Percentiles rank a stretch among this genome's conserved stretches.
phyloP scores from a whole-genome alignment of 768 basidiomycete genomes.

The Psilocybe tampanensis region DNA sequence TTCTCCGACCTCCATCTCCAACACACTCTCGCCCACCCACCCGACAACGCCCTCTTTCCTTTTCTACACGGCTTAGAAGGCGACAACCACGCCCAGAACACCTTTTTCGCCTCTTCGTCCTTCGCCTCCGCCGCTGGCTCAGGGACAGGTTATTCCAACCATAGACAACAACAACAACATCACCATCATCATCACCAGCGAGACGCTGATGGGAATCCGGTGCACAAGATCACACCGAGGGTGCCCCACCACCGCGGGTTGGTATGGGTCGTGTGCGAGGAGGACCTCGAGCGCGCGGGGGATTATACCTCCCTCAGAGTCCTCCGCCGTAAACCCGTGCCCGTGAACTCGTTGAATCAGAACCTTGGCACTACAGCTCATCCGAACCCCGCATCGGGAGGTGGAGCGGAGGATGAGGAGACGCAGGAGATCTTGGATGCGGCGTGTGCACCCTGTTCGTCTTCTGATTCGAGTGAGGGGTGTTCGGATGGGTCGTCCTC shows the following conservation, averaged over 20 bases:
- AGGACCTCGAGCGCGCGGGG: slow-evolving; percentile 50
- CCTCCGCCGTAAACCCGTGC: slow-evolving; percentile 32
- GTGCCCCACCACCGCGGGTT: slow-evolving; percentile 67
- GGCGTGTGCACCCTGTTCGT: slow-evolving; percentile 8
- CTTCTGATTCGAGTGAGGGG: slow-evolving; percentile 9
- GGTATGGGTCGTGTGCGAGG: slow-evolving; percentile 82
- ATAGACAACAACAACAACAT: background rate
- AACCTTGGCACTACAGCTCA: too few relatives aligned
- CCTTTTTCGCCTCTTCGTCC: slow-evolving; percentile 64
- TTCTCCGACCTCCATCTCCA: slow-evolving; percentile 65
- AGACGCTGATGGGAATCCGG: slow-evolving; percentile 2
- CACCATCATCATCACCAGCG: slow-evolving; percentile 14
- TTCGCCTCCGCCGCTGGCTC: slow-evolving; percentile 18
- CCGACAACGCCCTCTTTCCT: slow-evolving; percentile 83
- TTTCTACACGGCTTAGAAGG: slow-evolving; percentile 89
- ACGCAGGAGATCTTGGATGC: background rate
- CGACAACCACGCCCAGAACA: slow-evolving; percentile 75
- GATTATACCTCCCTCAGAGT: slow-evolving; percentile 37
- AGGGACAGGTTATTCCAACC: background rate
- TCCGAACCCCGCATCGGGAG: too few relatives aligned
- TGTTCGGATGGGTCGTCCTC: background rate
- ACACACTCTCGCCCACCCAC: slow-evolving; percentile 71
- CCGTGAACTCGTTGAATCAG: too few relatives aligned
- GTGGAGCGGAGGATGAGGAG: background rate
- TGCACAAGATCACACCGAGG: slow-evolving; percentile 22